Base-by-base conservation (phyloP, 306 rosid species). In the Oxytropis ochrocephala region DNA sequence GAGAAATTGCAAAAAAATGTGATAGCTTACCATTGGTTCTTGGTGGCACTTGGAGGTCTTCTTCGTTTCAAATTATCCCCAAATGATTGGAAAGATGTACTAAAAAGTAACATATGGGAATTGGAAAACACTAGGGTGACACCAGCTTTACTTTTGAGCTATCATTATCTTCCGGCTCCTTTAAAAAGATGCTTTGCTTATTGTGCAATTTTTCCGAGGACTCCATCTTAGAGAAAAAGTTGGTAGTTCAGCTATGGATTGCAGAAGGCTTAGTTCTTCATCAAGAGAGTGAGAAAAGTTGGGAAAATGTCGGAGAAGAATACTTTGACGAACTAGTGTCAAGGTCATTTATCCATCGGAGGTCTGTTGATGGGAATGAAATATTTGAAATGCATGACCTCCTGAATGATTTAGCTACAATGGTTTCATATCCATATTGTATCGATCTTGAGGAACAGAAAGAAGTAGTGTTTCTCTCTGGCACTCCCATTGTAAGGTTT, bases 1-100 rank as follows among this genome's bases (percentile, higher is more conserved):
- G 39, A 56, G 17, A 82, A 49, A 52, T 68, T 24, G 52, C 63
- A 4, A 13, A 13, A 5, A 52, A 49, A 8, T 68, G 73, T 21
- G 29, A 27, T 24, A 87, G 90, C 4, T 59, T 82, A 69, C 87
- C 87, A 3, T 8, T 80, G 59, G 81, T 81, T 11, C 78, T 68
- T n/a, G 19, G 62, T 77, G 21, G 50, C 83, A 35, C 9, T 85
- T 1, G 87, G 85, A 27, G 71, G 70, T 19, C 29, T 80, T 19
- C 42, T 85, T 68, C 81, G 65, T 29, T 71, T 69, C 14, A 77
- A 74, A 42, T 19, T 11, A 2, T 71, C 73, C 6, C 70, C 58
- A 13, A 51, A 67, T 2, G 2, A 61, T 0, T 61, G 67, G 51
- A 21, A n/a, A n/a, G n/a, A n/a, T n/a, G n/a, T n/a, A n/a, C n/a